Evolutionary conservation across 441 rosid species (phyloP).

Genomic region (Adansonia gregorii): DNA sequence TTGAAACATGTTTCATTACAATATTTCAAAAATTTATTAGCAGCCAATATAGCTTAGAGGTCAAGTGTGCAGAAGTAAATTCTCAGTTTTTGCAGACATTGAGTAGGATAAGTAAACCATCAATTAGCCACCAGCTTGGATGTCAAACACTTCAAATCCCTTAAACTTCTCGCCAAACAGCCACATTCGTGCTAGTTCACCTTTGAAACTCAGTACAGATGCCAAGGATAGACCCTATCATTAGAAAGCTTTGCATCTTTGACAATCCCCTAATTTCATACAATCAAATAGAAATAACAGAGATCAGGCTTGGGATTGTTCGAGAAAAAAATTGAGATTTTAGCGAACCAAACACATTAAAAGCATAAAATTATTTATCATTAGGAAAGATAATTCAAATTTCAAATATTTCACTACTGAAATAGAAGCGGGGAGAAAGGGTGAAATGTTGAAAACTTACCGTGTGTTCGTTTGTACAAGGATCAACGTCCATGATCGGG

Average conservation of each 20-base stretch:
- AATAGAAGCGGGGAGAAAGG: background rate
- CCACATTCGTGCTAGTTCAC: slow-evolving; percentile 8
- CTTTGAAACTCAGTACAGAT: background rate
- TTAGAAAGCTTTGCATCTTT: background rate
- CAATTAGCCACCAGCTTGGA: background rate
- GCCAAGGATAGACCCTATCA: background rate
- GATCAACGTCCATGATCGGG: slow-evolving; percentile 64
- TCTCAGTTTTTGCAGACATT: slow-evolving; percentile 5
- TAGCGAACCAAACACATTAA: background rate
- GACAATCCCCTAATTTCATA: background rate
- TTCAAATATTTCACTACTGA: background rate
- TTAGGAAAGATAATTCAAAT: too few species aligned
- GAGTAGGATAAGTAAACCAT: background rate
- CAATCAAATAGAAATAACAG: background rate
- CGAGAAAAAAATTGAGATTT: background rate
- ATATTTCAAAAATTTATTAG: background rate
- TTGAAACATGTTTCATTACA: slow-evolving; percentile 3
- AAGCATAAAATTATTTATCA: background rate
- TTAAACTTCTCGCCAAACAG: background rate
- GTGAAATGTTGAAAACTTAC: slow-evolving; percentile 43
- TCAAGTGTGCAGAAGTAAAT: background rate
- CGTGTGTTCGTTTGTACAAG: slow-evolving; percentile 68
- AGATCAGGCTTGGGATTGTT: background rate
- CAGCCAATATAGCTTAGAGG: background rate
- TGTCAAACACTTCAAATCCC: slow-evolving; percentile 6